phyloP scores from a whole-genome alignment of 164 flowering plant species.

The Vitis vinifera region DNA sequence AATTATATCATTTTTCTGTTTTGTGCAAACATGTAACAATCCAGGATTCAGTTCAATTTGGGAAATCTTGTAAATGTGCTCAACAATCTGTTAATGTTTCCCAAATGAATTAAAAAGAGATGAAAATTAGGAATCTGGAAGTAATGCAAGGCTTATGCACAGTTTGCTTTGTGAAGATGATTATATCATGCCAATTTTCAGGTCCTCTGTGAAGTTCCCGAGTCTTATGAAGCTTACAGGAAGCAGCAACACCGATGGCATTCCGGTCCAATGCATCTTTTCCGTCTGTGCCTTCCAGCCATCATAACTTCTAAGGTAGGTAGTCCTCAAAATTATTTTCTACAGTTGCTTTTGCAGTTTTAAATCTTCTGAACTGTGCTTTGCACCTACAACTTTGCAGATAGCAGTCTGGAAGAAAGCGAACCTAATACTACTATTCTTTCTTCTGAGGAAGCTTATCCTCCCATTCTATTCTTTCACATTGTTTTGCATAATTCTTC shows the following conservation, averaged over 20 bases:
- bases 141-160: too few species aligned
- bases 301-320: slow-evolving; percentile 15
- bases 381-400: slow-evolving; percentile 9
- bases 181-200: not conserved
- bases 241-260: slow-evolving; percentile 26
- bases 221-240: slow-evolving; percentile 19
- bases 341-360: not conserved
- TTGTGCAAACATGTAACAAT: too few species aligned
- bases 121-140: too few species aligned
- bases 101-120: too few species aligned
- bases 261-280: slow-evolving; percentile 21
- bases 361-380: not conserved
- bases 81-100: too few species aligned
- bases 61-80: too few species aligned
- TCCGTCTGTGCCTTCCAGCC: slow-evolving; percentile 14
- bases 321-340: not conserved
- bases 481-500: slow-evolving; percentile 15
- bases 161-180: too few species aligned
- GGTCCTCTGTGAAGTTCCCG: slow-evolving; percentile 18
- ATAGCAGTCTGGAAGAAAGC: slow-evolving; percentile 24
- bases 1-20: too few species aligned
- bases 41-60: too few species aligned
- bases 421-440: slow-evolving; percentile 29
- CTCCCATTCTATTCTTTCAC: slow-evolving; percentile 32
- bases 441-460: slow-evolving; percentile 25